Percentiles rank a stretch among this genome's conserved stretches.
These are phyloP conservation scores for Botryosphaeria dothidea DNA, from an alignment of 2,329 filamentous ascomycete species.

Conservation along the genomic window DNA sequence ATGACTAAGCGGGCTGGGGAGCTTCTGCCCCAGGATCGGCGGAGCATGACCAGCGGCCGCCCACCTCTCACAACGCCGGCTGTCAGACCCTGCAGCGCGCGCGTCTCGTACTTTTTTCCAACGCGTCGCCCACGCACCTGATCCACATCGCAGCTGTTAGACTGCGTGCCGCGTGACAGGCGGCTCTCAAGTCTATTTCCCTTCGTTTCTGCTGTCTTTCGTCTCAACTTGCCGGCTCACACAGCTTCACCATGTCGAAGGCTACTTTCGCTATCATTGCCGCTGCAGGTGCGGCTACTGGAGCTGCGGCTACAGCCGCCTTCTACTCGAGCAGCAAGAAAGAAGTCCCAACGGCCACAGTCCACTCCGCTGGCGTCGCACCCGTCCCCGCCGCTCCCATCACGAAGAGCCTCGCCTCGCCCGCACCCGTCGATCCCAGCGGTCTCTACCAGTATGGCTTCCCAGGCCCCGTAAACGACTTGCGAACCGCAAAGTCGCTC, in stretches of 20 bases:
- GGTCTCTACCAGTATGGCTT: conserved; percentile 67
- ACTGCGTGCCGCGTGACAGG: conserved; percentile 11
- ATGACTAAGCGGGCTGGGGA: conserved; percentile 12
- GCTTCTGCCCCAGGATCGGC: conserved; percentile 10
- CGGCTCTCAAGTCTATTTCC: not conserved
- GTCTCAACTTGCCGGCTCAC: not conserved
- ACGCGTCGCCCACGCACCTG: conserved; percentile 15
- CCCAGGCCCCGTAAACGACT: conserved; percentile 83
- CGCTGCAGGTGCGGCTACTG: conserved; percentile 49
- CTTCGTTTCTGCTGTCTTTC: not conserved
- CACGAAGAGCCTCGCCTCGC: conserved; percentile 25
- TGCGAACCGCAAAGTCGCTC: conserved; percentile 73
- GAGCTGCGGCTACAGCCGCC: conserved; percentile 51
- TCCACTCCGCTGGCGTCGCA: conserved; percentile 34
- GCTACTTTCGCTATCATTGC: conserved; percentile 52
- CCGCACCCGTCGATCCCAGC: conserved; percentile 47
- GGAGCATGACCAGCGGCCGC: not conserved
- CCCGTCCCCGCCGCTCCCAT: conserved; percentile 29
- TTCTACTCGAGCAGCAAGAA: conserved; percentile 42
- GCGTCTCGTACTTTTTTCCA: conserved; percentile 10
- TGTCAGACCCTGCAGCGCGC: conserved; percentile 12
- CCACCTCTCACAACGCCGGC: conserved; percentile 6
- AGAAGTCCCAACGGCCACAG: conserved; percentile 28
- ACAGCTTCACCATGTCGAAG: conserved; percentile 47
- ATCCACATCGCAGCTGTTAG: not conserved